phyloP scores from a whole-genome alignment of 257 asterid species.

The Anisodus tanguticus region DNA sequence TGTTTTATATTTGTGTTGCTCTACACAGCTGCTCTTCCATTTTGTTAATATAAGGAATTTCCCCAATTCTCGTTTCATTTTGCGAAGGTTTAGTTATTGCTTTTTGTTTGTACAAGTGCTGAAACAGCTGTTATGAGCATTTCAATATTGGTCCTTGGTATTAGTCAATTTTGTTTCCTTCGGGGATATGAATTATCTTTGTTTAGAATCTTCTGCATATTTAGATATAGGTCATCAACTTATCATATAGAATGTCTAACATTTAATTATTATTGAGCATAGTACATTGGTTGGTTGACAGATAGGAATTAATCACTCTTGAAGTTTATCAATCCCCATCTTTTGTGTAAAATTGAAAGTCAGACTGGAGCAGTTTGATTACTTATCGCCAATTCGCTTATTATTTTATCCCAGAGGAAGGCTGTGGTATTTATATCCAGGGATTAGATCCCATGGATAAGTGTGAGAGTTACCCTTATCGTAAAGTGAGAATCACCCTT shows the following conservation, averaged over 20 bases:
- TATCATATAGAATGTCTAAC: background rate
- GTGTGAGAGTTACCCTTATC: constrained; percentile 8
- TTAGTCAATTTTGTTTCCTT: background rate
- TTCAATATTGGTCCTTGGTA: background rate
- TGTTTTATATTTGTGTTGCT: background rate
- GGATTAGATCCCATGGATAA: constrained; percentile 17
- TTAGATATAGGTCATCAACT: background rate
- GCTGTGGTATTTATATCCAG: background rate
- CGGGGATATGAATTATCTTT: constrained; percentile 10
- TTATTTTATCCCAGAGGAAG: background rate
- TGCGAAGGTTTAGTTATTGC: background rate
- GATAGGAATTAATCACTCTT: background rate
- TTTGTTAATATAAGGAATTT: background rate
- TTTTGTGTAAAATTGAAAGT: background rate
- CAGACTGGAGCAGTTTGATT: constrained; percentile 1
- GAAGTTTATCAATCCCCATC: background rate
- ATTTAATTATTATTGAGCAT: background rate
- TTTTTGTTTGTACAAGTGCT: background rate
- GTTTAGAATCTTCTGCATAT: background rate
- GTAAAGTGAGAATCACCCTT: background rate
- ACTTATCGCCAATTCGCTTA: background rate
- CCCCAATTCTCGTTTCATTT: background rate
- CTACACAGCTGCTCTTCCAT: background rate
- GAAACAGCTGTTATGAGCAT: background rate
- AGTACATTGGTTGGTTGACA: background rate